Conservation (phyloP, 2,329 filamentous ascomycete species). For the Alternaria postmessia region DNA sequence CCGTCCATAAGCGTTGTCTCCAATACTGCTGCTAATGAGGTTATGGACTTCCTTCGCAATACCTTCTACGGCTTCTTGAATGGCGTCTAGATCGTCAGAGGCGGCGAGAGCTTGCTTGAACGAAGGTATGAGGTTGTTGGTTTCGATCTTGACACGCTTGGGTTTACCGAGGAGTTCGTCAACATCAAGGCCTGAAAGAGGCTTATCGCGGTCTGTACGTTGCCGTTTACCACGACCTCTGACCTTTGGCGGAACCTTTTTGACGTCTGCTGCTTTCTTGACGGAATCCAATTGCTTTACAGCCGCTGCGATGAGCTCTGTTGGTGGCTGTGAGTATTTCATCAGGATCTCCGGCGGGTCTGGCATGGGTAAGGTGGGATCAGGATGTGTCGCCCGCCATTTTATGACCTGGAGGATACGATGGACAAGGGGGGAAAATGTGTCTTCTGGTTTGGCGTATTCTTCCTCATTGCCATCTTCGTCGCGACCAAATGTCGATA, state of each 20-base stretch:
- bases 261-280: slow-evolving; percentile 76
- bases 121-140: slow-evolving; percentile 83
- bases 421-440: slow-evolving; percentile 86
- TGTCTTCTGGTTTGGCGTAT: slow-evolving; percentile 80
- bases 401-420: slow-evolving; percentile 86
- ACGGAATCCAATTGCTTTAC: slow-evolving; percentile 68
- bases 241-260: slow-evolving; percentile 80
- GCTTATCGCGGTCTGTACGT: slow-evolving; percentile 73
- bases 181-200: slow-evolving; percentile 88
- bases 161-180: slow-evolving; percentile 76
- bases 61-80: slow-evolving; percentile 75
- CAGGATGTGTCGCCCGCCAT: slow-evolving; percentile 78
- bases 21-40: slow-evolving; percentile 76
- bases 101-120: slow-evolving; percentile 81
- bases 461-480: slow-evolving; percentile 73
- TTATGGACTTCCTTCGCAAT: slow-evolving; percentile 75
- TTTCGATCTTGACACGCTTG: slow-evolving; percentile 64
- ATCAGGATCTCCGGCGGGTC: slow-evolving; percentile 60
- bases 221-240: slow-evolving; percentile 72
- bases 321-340: slow-evolving; percentile 76
- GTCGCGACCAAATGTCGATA: slow-evolving; percentile 74
- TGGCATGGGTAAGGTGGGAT: slow-evolving; percentile 69
- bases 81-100: slow-evolving; percentile 66
- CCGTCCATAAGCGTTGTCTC: slow-evolving; percentile 75
- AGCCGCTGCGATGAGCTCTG: slow-evolving; percentile 68